phyloP scores from a whole-genome alignment of 257 asterid genomes.

The Linderniella brevidens region DNA sequence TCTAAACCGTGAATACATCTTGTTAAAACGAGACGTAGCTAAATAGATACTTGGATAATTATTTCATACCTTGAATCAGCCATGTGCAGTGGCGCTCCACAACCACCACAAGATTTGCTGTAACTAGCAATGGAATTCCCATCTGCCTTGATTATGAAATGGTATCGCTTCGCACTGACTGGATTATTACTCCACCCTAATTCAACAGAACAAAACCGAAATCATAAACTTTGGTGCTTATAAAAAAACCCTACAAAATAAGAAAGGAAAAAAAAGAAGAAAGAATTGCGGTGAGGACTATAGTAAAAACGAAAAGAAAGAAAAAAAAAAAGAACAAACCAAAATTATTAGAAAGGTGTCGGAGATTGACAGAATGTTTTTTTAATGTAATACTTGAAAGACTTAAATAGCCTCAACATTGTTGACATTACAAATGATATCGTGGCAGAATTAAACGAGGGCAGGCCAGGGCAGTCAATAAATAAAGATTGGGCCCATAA shows the following conservation, averaged over 20 bases:
- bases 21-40: background rate
- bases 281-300: too few relatives aligned
- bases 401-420: too few relatives aligned
- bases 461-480: too few relatives aligned
- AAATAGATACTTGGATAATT: background rate
- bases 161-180: conserved; percentile 79
- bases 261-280: too few relatives aligned
- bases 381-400: too few relatives aligned
- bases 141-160: conserved; percentile 80
- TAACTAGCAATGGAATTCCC: conserved; percentile 70
- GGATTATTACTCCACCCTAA: conserved; percentile 95
- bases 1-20: background rate
- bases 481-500: too few relatives aligned
- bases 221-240: background rate
- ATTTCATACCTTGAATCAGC: conserved; percentile 56
- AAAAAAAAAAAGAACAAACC: too few relatives aligned
- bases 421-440: too few relatives aligned
- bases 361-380: too few relatives aligned
- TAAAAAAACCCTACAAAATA: background rate
- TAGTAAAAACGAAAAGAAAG: too few relatives aligned
- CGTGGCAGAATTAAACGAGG: too few relatives aligned
- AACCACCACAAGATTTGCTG: conserved; percentile 60
- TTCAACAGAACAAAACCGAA: conserved; percentile 1
- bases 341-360: too few relatives aligned
- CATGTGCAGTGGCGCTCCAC: conserved; percentile 58